Evolutionary conservation across 371 early-diverging fungal genomes (phyloP), one percentile per base, ranked within the genome.

Genomic region (Chytridium lagenaria): DNA sequence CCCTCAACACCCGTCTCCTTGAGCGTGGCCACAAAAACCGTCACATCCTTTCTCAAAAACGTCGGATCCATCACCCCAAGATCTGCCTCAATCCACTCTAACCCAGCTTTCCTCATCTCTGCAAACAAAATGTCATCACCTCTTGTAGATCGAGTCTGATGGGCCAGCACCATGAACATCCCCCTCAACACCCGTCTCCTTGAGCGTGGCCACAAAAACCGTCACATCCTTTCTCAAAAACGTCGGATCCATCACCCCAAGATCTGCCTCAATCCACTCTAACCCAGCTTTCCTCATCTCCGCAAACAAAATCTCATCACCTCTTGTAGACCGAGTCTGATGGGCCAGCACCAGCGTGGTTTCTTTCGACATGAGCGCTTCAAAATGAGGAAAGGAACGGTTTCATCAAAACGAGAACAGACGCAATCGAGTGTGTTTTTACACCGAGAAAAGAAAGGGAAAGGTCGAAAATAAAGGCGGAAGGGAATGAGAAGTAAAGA

Each of bases 321-420:
- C 61, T 12, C 61, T 28, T 33, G 31, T 61, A 10, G 61, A 61
- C 12, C 61, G 61, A 31, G 61, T 61, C 61, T 61, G 61, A 61
- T 61, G 61, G 34, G 61, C 61, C 12, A 61, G 61, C 7, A 61
- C 34, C 34, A 61, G 36, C 12, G 36, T 61, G 5, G 61, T 61
- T 10, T 30, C 19, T 16, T 10, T 3, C 34, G 61, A 12, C 34
- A 28, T 33, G 3, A 61, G 61, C 34, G 61, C 61, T 61, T 7
- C 30, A 26, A 55, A 10, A 55, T n/a, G n/a, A n/a, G n/a, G n/a
- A n/a, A n/a, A n/a, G n/a, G n/a, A n/a, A n/a, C n/a, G n/a, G n/a
- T n/a, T n/a, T n/a, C n/a, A n/a, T n/a, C n/a, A n/a, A n/a, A n/a
- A n/a, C n/a, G n/a, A n/a, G n/a, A n/a, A n/a, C n/a, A n/a, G n/a